These are phyloP conservation scores for Noccaea bulbosa DNA, from an alignment of 345 rosid species.

Conservation along the genomic window DNA sequence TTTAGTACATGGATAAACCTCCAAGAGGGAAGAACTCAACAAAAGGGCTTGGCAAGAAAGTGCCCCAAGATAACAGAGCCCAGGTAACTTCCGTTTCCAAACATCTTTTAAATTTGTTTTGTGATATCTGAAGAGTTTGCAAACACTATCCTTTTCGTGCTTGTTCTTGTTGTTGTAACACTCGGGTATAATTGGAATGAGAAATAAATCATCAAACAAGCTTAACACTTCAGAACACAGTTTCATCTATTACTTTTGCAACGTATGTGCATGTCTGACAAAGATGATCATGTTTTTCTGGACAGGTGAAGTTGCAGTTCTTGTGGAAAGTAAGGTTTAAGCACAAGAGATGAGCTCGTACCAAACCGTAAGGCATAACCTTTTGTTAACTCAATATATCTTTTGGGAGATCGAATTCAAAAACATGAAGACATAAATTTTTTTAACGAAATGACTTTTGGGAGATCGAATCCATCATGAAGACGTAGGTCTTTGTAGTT, in stretches of 20 bases:
- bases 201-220: not conserved
- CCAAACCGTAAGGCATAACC: conserved; percentile 19
- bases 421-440: not conserved
- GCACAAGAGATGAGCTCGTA: conserved; percentile 64
- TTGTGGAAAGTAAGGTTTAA: conserved; percentile 58
- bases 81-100: conserved; percentile 58
- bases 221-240: not conserved
- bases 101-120: not conserved
- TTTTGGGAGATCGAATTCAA: conserved; percentile 14
- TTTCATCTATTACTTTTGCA: not conserved
- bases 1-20: conserved; percentile 82
- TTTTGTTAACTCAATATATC: not conserved
- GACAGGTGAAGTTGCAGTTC: conserved; percentile 83
- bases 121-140: not conserved
- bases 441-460: not conserved
- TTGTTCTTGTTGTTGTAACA: conserved; percentile 8
- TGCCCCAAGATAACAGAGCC: conserved; percentile 72
- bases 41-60: conserved; percentile 88
- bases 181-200: conserved; percentile 8
- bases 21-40: conserved; percentile 93
- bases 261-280: conserved; percentile 28
- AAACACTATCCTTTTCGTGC: not conserved
- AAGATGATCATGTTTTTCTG: conserved; percentile 12
- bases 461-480: conserved; percentile 20
- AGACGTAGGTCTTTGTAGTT: conserved; percentile 17